Evolutionary conservation across 768 basidiomycete genomes (phyloP).

Genomic region (Termitomyces sp.): DNA sequence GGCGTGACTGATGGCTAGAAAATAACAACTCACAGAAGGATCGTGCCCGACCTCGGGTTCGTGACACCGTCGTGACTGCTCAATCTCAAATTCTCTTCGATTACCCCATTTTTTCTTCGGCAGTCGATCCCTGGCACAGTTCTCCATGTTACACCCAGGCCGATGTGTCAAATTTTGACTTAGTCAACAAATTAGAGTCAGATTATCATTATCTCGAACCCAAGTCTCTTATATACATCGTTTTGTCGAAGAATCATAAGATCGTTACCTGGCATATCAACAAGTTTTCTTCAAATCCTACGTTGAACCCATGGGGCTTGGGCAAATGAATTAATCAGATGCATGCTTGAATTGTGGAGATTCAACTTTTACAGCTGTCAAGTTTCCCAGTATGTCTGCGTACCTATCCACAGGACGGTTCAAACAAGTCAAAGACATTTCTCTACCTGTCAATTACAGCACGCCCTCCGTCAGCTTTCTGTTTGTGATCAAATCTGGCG

Average conservation of each 20-base stretch:
- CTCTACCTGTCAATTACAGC: not conserved
- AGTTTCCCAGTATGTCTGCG: not conserved
- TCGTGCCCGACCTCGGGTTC: conserved; percentile 10
- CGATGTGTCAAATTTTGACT: not conserved
- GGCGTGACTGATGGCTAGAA: conserved; percentile 21
- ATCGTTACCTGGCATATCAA: not conserved
- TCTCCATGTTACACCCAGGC: not conserved
- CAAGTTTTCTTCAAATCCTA: not conserved
- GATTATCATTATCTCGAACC: not conserved
- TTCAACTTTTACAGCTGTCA: not conserved
- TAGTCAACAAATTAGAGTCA: not conserved
- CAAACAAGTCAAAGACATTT: not conserved
- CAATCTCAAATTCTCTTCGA: conserved; percentile 7
- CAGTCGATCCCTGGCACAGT: not conserved
- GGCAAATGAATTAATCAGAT: not conserved
- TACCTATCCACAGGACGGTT: not conserved
- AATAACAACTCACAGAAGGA: conserved; percentile 10
- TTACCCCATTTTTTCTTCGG: conserved; percentile 5
- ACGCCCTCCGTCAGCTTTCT: not conserved
- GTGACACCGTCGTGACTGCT: conserved; percentile 17
- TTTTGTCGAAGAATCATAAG: not conserved
- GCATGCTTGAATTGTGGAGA: not conserved
- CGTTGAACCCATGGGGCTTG: not conserved
- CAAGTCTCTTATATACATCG: not conserved
- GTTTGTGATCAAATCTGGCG: not conserved